Conservation (phyloP, 2,329 filamentous ascomycete species). For the Nigrograna mackinnonii region DNA sequence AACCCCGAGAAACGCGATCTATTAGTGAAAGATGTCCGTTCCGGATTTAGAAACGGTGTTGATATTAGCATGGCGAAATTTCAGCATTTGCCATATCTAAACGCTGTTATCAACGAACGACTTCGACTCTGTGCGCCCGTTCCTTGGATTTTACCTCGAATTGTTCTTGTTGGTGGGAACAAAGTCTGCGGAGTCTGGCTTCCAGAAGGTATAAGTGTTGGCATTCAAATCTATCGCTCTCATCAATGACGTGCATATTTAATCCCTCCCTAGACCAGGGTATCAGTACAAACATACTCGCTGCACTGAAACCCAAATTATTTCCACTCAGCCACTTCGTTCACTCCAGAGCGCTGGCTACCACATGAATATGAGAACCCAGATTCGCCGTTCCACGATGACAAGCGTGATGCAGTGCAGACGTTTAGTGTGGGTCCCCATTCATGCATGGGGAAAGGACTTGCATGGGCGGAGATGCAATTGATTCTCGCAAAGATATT, state of each 20-base stretch:
- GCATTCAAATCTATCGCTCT: background rate
- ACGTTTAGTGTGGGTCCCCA: slow-evolving; percentile 45
- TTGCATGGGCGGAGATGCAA: slow-evolving; percentile 11
- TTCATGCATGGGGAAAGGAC: slow-evolving; percentile 19
- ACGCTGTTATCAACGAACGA: slow-evolving; percentile 10
- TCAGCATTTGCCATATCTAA: slow-evolving; percentile 8
- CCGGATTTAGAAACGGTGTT: background rate
- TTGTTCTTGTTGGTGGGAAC: slow-evolving; percentile 8
- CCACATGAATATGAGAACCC: background rate
- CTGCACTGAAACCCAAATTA: slow-evolving; percentile 4
- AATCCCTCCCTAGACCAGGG: background rate
- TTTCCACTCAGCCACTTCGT: slow-evolving; percentile 5
- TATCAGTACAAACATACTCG: slow-evolving; percentile 5
- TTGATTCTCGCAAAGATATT: slow-evolving; percentile 7
- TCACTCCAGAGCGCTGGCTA: slow-evolving; percentile 11
- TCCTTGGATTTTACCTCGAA: slow-evolving; percentile 5
- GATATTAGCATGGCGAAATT: slow-evolving; percentile 7
- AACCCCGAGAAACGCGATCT: background rate
- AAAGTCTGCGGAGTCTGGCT: slow-evolving; percentile 9
- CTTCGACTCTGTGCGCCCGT: slow-evolving; percentile 9
- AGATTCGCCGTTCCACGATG: slow-evolving; percentile 4
- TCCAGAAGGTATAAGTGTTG: slow-evolving; percentile 8
- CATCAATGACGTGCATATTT: too few species aligned
- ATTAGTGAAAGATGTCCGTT: slow-evolving; percentile 8
- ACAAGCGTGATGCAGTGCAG: slow-evolving; percentile 16